A percentile compares a stretch with the other conserved stretches of the same genome.
phyloP scores from a whole-genome alignment of 768 basidiomycete species.

The Pleurotus tuber-regium region DNA sequence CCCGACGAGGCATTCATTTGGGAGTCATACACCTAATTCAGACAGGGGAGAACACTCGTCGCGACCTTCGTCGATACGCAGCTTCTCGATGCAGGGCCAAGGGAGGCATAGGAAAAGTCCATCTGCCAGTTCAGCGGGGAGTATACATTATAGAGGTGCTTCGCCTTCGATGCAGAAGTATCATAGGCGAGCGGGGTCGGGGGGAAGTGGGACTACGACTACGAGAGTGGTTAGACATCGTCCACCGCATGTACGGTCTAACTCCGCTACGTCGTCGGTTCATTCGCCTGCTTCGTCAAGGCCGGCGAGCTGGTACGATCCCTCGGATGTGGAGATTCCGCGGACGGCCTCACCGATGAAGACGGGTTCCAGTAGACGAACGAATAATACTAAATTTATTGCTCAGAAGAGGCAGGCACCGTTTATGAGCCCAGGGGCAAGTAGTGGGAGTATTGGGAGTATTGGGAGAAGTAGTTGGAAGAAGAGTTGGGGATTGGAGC shows the following conservation, averaged over 20 bases:
- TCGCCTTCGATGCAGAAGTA: constrained; percentile 79
- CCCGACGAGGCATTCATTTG: constrained; percentile 68
- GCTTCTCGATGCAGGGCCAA: constrained; percentile 66
- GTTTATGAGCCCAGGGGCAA: constrained; percentile 54
- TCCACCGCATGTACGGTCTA: constrained; percentile 63
- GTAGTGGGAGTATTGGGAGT: constrained; percentile 30
- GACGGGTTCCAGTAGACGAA: constrained; percentile 14
- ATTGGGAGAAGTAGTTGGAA: constrained; percentile 80
- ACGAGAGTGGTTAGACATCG: constrained; percentile 71
- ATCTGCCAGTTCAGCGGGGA: constrained; percentile 74
- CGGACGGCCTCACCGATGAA: constrained; percentile 66
- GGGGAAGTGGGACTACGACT: constrained; percentile 78
- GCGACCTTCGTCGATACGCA: constrained; percentile 83
- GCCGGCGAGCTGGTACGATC: constrained; percentile 75
- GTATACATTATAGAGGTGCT: constrained; percentile 60
- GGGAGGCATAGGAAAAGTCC: constrained; percentile 78
- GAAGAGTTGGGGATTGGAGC: constrained; percentile 85
- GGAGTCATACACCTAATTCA: constrained; percentile 84
- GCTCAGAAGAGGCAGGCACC: constrained; percentile 81
- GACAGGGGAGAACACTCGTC: constrained; percentile 79
- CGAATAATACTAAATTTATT: constrained; percentile 59
- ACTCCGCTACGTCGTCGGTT: constrained; percentile 74
- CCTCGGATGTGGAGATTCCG: constrained; percentile 64
- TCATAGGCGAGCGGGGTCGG: constrained; percentile 78
- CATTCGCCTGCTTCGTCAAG: constrained; percentile 77